Conservation (phyloP, 371 early-diverging fungal genomes). For the Mucor circinelloides region DNA sequence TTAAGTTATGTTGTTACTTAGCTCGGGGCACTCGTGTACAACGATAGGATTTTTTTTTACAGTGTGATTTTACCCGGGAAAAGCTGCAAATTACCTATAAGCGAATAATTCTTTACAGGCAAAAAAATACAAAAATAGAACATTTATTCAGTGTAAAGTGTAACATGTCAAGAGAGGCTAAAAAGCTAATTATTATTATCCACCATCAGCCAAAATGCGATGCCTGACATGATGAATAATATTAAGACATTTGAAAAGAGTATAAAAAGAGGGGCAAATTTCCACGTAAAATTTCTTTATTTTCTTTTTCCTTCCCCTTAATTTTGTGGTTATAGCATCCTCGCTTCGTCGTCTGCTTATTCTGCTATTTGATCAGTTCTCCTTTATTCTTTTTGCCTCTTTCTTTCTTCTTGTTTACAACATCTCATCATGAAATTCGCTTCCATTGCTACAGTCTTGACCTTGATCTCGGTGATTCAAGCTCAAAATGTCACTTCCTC, state of each 20-base stretch:
- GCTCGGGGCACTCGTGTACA: neutral
- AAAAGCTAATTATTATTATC: neutral
- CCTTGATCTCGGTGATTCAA: slow-evolving; percentile 15
- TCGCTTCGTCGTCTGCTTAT: neutral
- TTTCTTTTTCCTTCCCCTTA: slow-evolving; percentile 2
- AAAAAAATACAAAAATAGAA: neutral
- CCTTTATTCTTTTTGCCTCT: neutral
- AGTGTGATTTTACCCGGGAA: neutral
- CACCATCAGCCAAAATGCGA: neutral
- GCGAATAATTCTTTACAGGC: neutral
- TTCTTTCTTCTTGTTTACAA: neutral
- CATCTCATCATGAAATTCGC: slow-evolving; percentile 10
- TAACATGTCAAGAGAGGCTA: neutral
- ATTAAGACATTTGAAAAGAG: neutral
- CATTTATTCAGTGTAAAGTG: neutral
- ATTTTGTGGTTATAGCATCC: neutral
- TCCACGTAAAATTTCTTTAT: neutral
- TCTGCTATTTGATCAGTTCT: neutral
- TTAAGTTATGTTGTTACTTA: neutral
- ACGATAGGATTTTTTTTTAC: neutral
- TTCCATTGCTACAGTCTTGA: slow-evolving; percentile 10
- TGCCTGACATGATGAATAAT: neutral
- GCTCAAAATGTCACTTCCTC: slow-evolving; percentile 15
- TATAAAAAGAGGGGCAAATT: neutral
- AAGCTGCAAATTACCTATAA: neutral